Percentiles rank a stretch among this genome's conserved stretches.
Conservation (phyloP, 2,329 filamentous ascomycete genomes). For the Fusarium lyarnte region DNA sequence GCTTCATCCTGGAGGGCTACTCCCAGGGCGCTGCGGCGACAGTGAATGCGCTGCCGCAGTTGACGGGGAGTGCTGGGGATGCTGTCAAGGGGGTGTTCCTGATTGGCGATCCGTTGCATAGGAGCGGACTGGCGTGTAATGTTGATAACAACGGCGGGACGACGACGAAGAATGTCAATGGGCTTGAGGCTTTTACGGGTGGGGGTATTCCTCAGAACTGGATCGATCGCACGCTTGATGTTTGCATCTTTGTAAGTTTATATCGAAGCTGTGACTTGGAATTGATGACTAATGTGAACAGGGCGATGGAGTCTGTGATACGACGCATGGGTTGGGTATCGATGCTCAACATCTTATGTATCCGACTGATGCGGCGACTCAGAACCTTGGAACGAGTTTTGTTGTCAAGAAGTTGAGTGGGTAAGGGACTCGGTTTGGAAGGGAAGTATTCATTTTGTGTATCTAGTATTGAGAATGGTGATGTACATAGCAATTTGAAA, state of each 20-base stretch:
- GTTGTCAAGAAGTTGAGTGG: conserved; percentile 11
- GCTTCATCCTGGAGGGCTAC: conserved; percentile 13
- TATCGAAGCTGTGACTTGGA: background rate
- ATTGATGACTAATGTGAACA: background rate
- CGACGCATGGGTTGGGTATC: conserved; percentile 1
- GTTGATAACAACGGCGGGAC: conserved; percentile 7
- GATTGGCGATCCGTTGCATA: conserved; percentile 8
- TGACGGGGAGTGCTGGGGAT: conserved; percentile 2
- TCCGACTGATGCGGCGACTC: background rate
- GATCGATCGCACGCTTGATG: conserved; percentile 6
- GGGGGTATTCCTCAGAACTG: conserved; percentile 1
- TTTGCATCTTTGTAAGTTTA: conserved; percentile 10
- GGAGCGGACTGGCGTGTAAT: conserved; percentile 3
- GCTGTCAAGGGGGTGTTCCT: conserved; percentile 10
- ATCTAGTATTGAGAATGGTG: background rate
- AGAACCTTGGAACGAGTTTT: conserved; percentile 6
- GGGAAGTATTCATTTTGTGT: too few relatives aligned
- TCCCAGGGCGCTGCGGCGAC: conserved; percentile 18
- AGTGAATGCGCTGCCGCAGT: conserved; percentile 3
- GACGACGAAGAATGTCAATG: conserved; percentile 12
- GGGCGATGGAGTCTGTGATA: conserved; percentile 18
- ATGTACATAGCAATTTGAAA: background rate
- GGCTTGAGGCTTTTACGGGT: background rate
- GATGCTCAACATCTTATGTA: conserved; percentile 11
- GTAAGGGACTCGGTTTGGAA: rapidly evolving